Percentiles rank a stretch among this genome's conserved stretches.
phyloP scores from a whole-genome alignment of 2,329 filamentous ascomycete species.

The Lecanosticta acicola region DNA sequence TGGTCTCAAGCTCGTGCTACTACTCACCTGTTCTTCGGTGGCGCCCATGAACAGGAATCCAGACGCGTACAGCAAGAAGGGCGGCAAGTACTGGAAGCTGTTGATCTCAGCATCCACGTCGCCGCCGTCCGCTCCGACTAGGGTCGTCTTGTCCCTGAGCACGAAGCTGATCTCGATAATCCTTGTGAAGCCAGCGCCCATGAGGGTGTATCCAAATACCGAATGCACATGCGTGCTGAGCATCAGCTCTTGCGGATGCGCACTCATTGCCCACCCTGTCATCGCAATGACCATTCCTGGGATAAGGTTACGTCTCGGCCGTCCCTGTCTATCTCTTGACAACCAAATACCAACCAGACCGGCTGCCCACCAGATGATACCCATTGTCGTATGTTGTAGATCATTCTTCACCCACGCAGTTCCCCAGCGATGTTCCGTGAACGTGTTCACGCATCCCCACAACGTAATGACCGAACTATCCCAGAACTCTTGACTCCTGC shows the following conservation, averaged over 20 bases:
- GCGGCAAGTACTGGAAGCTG: constrained; percentile 47
- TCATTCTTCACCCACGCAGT: constrained; percentile 84
- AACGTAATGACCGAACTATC: constrained; percentile 84
- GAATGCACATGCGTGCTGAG: constrained; percentile 82
- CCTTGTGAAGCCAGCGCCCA: constrained; percentile 77
- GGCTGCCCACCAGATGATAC: constrained; percentile 96
- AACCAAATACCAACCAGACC: constrained; percentile 90
- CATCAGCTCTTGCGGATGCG: constrained; percentile 76
- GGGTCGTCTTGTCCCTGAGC: constrained; percentile 59
- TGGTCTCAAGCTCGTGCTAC: background rate
- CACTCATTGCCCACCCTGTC: constrained; percentile 93
- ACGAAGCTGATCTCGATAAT: constrained; percentile 92
- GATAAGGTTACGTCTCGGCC: constrained; percentile 86
- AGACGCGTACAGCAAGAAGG: constrained; percentile 70
- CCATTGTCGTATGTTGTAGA: constrained; percentile 98
- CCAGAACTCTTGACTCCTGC: constrained; percentile 93
- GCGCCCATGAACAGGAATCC: constrained; percentile 98
- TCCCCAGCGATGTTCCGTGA: constrained; percentile 96
- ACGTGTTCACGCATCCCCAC: constrained; percentile 97
- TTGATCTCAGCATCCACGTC: constrained; percentile 34
- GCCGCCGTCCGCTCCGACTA: constrained; percentile 24
- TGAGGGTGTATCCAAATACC: constrained; percentile 90
- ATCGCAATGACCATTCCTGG: constrained; percentile 85
- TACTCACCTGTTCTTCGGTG: constrained; percentile 66
- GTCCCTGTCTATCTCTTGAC: constrained; percentile 73